Evolutionary conservation across 495 filamentous ascomycete species (phyloP).

Genomic region (Penicillium turbatum): DNA sequence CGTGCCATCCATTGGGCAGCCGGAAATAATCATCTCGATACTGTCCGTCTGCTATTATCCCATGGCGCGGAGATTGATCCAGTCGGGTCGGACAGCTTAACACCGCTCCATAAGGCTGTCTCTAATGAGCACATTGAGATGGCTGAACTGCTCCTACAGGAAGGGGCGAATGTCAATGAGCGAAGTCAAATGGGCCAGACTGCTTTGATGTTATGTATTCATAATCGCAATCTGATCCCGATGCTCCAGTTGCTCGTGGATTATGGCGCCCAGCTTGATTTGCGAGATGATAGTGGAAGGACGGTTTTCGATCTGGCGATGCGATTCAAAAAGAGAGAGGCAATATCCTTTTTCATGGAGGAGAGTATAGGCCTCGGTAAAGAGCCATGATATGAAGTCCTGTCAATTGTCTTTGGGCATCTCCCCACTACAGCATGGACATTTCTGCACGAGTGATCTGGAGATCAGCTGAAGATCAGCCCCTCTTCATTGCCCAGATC

Average conservation of each 20-base stretch:
- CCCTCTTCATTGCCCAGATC: background rate
- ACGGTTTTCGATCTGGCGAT: slow-evolving; percentile 4
- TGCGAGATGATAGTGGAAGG: background rate
- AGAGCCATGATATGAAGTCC: too few relatives aligned
- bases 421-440: too few relatives aligned
- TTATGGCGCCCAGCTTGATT: slow-evolving; percentile 5
- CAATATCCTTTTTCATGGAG: background rate
- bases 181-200: slow-evolving; percentile 17
- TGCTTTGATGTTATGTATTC: slow-evolving; percentile 18
- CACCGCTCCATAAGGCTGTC: slow-evolving; percentile 44
- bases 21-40: slow-evolving; percentile 4
- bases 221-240: background rate
- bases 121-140: slow-evolving; percentile 19
- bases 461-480: background rate
- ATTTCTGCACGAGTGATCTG: too few relatives aligned
- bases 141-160: slow-evolving; percentile 21
- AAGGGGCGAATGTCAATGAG: slow-evolving; percentile 20
- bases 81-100: slow-evolving; percentile 16
- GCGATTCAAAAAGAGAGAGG: background rate
- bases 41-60: slow-evolving; percentile 11
- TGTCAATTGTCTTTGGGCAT: too few relatives aligned
- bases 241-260: slow-evolving; percentile 7
- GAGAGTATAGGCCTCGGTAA: background rate
- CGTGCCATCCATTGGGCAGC: slow-evolving; percentile 15
- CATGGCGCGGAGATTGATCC: slow-evolving; percentile 14